phyloP scores from a whole-genome alignment of 139 green algal genomes.

The Klebsormidium nitens region DNA sequence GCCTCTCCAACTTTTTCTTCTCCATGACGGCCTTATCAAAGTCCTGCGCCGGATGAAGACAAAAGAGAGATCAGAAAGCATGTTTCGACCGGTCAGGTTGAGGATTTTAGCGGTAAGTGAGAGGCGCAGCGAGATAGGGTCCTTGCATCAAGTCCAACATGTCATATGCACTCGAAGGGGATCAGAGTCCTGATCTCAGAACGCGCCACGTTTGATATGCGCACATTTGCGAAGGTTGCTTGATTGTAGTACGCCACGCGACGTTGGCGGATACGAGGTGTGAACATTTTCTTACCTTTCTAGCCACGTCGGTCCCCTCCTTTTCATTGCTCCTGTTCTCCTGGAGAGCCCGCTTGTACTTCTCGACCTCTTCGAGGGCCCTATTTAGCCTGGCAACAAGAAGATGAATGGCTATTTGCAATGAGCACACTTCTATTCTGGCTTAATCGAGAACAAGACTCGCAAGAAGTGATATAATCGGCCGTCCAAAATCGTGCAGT shows the following conservation, averaged over 20 bases:
- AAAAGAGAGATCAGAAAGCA: not conserved
- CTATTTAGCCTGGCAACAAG: constrained; percentile 52
- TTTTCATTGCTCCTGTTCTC: constrained; percentile 30
- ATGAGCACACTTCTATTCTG: no score
- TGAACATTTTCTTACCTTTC: not conserved
- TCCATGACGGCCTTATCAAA: not conserved
- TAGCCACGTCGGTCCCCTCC: constrained; percentile 50
- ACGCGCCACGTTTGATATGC: not conserved
- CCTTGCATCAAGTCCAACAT: not conserved
- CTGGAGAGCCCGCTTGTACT: constrained; percentile 55
- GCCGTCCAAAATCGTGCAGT: no score
- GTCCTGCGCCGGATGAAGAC: not conserved
- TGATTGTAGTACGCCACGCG: not conserved
- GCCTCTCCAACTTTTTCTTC: constrained; percentile 64
- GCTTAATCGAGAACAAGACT: no score
- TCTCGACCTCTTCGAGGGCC: constrained; percentile 63
- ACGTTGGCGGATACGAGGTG: not conserved
- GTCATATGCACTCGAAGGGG: not conserved
- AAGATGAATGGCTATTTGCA: no score
- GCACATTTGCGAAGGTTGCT: not conserved
- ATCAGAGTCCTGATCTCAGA: not conserved
- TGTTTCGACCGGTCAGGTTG: not conserved
- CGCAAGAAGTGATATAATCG: no score
- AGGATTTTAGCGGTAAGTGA: not conserved
- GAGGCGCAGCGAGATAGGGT: not conserved